phyloP scores from a whole-genome alignment of 495 filamentous ascomycete genomes.

The Aspergillus baeticus region DNA sequence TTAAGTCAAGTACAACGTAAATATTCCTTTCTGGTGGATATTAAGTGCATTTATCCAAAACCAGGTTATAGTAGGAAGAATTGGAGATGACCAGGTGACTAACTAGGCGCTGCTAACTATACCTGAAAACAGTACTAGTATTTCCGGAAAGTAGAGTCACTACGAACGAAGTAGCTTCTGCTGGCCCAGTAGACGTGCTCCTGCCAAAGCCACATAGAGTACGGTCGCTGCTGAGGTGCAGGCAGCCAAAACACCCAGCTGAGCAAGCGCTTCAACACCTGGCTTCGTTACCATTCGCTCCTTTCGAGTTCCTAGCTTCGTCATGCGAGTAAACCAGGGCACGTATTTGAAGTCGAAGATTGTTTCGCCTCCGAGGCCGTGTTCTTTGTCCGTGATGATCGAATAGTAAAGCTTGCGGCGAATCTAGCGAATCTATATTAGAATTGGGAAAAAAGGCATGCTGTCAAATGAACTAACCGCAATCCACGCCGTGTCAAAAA shows the following conservation, averaged over 20 bases:
- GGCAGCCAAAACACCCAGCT: slow-evolving; percentile 29
- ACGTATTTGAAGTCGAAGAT: slow-evolving; percentile 66
- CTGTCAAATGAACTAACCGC: slow-evolving; percentile 32
- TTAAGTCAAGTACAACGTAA: neutral
- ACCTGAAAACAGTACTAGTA: no score
- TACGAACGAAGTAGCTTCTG: slow-evolving; percentile 12
- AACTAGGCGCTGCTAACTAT: no score
- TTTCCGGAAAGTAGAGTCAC: no score
- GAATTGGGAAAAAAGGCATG: neutral
- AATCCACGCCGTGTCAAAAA: slow-evolving; percentile 59
- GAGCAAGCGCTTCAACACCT: slow-evolving; percentile 30
- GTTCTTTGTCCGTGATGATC: slow-evolving; percentile 54
- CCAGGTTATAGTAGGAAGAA: no score
- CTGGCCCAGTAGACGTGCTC: slow-evolving; percentile 18
- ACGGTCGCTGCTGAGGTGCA: slow-evolving; percentile 19
- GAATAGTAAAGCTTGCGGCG: slow-evolving; percentile 54
- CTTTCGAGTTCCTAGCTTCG: slow-evolving; percentile 30
- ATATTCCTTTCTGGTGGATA: no score
- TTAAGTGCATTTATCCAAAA: no score
- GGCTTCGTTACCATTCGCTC: slow-evolving; percentile 20
- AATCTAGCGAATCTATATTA: slow-evolving; percentile 17
- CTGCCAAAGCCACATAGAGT: slow-evolving; percentile 22
- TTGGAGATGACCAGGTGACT: no score
- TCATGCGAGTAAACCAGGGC: slow-evolving; percentile 44
- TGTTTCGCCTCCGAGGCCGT: slow-evolving; percentile 55